Percentiles rank a stretch among this genome's conserved stretches.
Conservation (phyloP, 2,329 filamentous ascomycete genomes). For the Sclerotinia borealis region DNA sequence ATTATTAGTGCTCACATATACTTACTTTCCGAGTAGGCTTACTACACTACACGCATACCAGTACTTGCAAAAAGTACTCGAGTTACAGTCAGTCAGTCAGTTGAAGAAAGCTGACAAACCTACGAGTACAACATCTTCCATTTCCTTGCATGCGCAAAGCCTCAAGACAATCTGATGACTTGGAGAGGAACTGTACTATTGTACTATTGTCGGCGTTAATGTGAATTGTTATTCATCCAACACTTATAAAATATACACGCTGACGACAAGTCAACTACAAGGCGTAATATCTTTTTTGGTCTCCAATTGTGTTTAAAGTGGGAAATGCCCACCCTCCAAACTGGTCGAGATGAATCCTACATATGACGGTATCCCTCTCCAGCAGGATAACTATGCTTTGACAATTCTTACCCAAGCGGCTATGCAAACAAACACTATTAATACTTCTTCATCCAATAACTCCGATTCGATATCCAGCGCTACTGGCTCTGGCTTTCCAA, state of each 20-base stretch:
- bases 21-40: not conserved
- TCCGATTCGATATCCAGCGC: not conserved
- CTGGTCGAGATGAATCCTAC: constrained; percentile 19
- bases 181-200: not conserved
- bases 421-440: constrained; percentile 16
- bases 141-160: not conserved
- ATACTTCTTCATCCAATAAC: not conserved
- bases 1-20: not conserved
- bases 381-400: constrained; percentile 25
- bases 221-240: not conserved
- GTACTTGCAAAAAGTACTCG: not conserved
- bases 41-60: not conserved
- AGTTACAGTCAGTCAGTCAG: not conserved
- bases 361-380: constrained; percentile 13
- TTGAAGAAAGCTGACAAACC: not conserved
- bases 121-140: not conserved
- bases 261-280: not conserved
- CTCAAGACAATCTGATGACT: not conserved
- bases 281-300: not conserved
- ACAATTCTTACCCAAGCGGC: constrained; percentile 27
- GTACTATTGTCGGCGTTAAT: constrained; percentile 5
- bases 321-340: not conserved
- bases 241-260: not conserved
- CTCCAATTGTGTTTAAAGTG: not conserved
- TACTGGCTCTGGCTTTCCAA: constrained; percentile 2